phyloP scores from a whole-genome alignment of 164 flowering plant species.

The Stephania yunnanensis region DNA sequence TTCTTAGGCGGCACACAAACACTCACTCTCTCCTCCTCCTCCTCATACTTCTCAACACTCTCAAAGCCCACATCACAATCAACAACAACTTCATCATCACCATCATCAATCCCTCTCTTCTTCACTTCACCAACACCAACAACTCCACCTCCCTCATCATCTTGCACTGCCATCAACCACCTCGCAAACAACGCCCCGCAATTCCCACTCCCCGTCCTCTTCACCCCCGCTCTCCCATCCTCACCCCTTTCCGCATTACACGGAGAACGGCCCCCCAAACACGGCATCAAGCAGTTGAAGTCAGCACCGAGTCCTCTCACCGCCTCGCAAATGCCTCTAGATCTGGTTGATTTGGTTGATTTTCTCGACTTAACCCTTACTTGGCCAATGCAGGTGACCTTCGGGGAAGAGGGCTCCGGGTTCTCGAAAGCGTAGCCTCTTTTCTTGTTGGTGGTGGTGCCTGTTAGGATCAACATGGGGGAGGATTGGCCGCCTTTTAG shows the following conservation, averaged over 20 bases:
- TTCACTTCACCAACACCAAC: constrained; percentile 22
- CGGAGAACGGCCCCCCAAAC: constrained; percentile 30
- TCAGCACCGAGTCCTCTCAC: constrained; percentile 68
- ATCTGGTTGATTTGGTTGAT: background rate
- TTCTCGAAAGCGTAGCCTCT: constrained; percentile 44
- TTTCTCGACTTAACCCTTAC: constrained; percentile 73
- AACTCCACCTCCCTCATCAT: constrained; percentile 47
- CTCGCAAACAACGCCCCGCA: constrained; percentile 63
- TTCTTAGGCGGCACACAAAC: constrained; percentile 32
- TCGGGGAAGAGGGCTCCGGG: constrained; percentile 84
- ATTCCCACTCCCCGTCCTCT: constrained; percentile 22
- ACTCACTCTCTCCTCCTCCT: constrained; percentile 30
- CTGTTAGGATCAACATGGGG: constrained; percentile 58
- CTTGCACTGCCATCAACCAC: constrained; percentile 69
- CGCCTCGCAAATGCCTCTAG: constrained; percentile 62
- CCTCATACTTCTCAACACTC: constrained; percentile 7
- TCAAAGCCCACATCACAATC: constrained; percentile 5
- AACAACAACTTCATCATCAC: constrained; percentile 41
- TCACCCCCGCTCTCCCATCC: background rate
- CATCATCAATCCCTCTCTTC: constrained; percentile 29
- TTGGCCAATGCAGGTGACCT: constrained; percentile 92
- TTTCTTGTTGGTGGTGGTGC: constrained; percentile 23
- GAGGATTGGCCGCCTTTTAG: constrained; percentile 60
- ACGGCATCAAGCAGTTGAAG: constrained; percentile 70
- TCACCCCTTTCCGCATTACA: constrained; percentile 26